Conservation (phyloP, 208 protist genomes). For the Crithidia acanthocephali region DNA sequence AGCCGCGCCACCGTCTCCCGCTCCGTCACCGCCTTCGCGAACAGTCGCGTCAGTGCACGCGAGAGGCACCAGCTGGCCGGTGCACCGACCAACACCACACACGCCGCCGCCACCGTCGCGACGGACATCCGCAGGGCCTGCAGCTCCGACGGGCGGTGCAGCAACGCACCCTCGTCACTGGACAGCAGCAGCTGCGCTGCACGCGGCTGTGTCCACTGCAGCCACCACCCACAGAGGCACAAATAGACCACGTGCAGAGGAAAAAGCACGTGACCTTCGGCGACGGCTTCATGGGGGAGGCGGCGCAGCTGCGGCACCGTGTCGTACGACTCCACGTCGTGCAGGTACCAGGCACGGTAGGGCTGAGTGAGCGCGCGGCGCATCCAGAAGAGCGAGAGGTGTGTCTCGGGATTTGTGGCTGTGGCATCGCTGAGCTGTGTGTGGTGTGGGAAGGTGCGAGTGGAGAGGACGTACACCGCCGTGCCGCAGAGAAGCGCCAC, state of each 20-base stretch:
- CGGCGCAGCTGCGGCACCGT: background rate
- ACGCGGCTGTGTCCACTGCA: constrained; percentile 10
- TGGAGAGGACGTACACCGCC: background rate
- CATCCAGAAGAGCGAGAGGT: constrained; percentile 45
- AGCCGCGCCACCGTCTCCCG: constrained; percentile 6
- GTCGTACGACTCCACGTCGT: constrained; percentile 6
- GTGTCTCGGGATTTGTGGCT: constrained; percentile 9
- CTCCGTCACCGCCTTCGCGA: constrained; percentile 14
- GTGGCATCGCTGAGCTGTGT: background rate
- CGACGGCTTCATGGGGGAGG: constrained; percentile 13
- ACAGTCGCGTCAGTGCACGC: background rate
- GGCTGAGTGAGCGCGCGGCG: constrained; percentile 29
- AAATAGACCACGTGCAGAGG: constrained; percentile 56
- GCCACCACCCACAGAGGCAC: constrained; percentile 20
- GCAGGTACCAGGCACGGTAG: constrained; percentile 41
- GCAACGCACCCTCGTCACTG: background rate
- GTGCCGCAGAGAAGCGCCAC: constrained; percentile 3
- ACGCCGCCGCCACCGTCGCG: background rate
- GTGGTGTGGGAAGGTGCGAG: background rate
- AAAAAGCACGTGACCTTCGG: constrained; percentile 35
- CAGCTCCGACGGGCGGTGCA: background rate
- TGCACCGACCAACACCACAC: constrained; percentile 22
- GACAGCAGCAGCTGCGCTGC: background rate
- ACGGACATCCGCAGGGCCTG: background rate
- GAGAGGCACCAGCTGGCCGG: constrained; percentile 11